Evolutionary conservation across 2,329 filamentous ascomycete genomes (phyloP).

Genomic region (Hyphodiscus sp.): DNA sequence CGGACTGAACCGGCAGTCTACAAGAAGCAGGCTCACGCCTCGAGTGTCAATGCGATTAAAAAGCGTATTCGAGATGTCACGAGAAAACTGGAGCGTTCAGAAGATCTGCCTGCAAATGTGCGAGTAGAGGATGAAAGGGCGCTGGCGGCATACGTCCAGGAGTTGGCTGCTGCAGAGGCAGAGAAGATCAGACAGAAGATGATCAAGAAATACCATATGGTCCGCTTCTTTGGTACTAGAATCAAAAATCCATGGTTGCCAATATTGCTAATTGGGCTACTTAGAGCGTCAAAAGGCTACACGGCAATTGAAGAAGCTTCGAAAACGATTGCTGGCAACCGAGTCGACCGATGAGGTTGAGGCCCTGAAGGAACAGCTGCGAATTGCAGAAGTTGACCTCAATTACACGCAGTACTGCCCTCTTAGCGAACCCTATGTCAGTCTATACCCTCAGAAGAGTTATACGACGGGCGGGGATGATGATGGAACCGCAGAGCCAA

Average conservation of each 20-base stretch:
- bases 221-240: slow-evolving; percentile 70
- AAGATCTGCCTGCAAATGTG: slow-evolving; percentile 61
- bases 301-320: slow-evolving; percentile 58
- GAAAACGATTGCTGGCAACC: slow-evolving; percentile 47
- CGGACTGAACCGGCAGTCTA: slow-evolving; percentile 20
- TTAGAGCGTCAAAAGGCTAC: slow-evolving; percentile 67
- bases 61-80: slow-evolving; percentile 65
- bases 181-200: slow-evolving; percentile 61
- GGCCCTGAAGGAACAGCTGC: slow-evolving; percentile 50
- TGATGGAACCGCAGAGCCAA: slow-evolving; percentile 22
- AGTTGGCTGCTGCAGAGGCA: slow-evolving; percentile 51
- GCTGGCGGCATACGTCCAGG: slow-evolving; percentile 57
- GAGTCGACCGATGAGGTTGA: slow-evolving; percentile 46
- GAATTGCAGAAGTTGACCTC: slow-evolving; percentile 65
- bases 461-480: slow-evolving; percentile 31
- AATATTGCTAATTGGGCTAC: slow-evolving; percentile 6
- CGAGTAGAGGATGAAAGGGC: slow-evolving; percentile 66
- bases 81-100: slow-evolving; percentile 54
- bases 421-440: slow-evolving; percentile 63
- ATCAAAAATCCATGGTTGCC: neutral
- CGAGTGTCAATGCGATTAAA: slow-evolving; percentile 54
- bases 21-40: slow-evolving; percentile 28
- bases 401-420: slow-evolving; percentile 71
- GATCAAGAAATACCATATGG: slow-evolving; percentile 76
- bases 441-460: slow-evolving; percentile 46